Base-by-base conservation (phyloP, 2,329 filamentous ascomycete species). In the Aspergillus texensis region DNA sequence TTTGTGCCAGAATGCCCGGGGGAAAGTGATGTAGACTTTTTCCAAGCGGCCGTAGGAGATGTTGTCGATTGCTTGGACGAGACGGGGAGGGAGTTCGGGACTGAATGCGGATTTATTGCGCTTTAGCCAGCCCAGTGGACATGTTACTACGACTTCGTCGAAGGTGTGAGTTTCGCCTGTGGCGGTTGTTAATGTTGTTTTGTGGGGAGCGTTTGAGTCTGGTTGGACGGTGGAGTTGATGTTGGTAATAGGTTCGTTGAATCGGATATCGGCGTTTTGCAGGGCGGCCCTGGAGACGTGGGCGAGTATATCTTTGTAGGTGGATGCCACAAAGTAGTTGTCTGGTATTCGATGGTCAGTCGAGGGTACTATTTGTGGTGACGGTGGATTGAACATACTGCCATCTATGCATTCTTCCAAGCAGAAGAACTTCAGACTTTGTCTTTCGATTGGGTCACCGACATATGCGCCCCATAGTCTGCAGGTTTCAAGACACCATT, bases 1-100 rank as follows among this genome's bases (percentile, higher is more conserved):
- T 71, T 73, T 62, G 72, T 87, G 80, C 93, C 93, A 96, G 75
- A 94, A 96, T 0, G 92, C 88, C 12, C 78, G 81, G 0, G 90
- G 88, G 70, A 96, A 96, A 43, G 85, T 90, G 48, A 93, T 83
- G 73, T 84, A 85, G 21, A 84, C 73, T 63, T 82, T 82, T 68
- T 84, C 82, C 1, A 80, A 70, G 21, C 75, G 72, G 62, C 82
- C 82, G 65, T 82, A 84, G 32, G 79, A 81, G 64, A 83, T 81
- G 63, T 75, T 78, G 52, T 79, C 72, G 53, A 86, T 84, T 26
- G 84, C 83, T 30, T 76, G 69, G 9, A 69, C 70, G 16, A 85
- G 74, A 14, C 77, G 73, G 1, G 68, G 41, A 1, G 83, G 81
- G 3, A 86, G 75, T 0, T 74, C 59, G 1, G 83, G 83, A 2